Base-by-base conservation (phyloP, 495 filamentous ascomycete genomes). In the Xylaria longipes region DNA sequence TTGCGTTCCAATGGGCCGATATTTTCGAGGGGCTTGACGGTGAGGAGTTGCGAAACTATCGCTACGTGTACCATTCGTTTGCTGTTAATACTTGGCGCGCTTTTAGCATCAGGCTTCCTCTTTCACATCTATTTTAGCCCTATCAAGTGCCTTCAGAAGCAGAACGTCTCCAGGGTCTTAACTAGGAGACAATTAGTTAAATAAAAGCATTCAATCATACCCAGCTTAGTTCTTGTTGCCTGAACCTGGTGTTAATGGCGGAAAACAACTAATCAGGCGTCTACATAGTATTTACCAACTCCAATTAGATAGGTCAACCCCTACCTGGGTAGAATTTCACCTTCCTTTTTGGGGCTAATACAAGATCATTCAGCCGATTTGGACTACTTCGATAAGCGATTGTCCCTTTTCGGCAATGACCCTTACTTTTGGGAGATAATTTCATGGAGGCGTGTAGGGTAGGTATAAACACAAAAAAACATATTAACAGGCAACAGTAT, bases 341-440 rank as follows among this genome's bases (percentile, higher is more conserved):
- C 37, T 27, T 64, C 61, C 61, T 31, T 46, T 46, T 64, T 64
- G 27, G 27, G 22, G 41, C 41, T 45, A 46, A 45, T 20, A 45
- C 1, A 27, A 46, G 61, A 31, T 20, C 12, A 31, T 45, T 14
- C 61, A 64, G 58, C 58, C 35, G 58, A 39, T 43, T 56, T 37
- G 22, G 9, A 37, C 56, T 37, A 35, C n/a, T 22, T 20, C 56
- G 56, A 60, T 37, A 37, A 37, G 29, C 17, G 29, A 60, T 60
- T 15, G 9, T 41, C 35, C n/a, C n/a, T 15, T 41, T 25, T 62
- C 12, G 58, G 58, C 5, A 41, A 62, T 11, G n/a, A 15, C n/a
- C 37, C 58, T 20, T 61, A 17, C 3, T 61, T 22, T 27, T 35
- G 12, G 58, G 50, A 56, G 50, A 27, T 25, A 27, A 25, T 52